A percentile compares a stretch with the other conserved stretches of the same genome.
Conservation (phyloP, 768 basidiomycete genomes). For the Termitomyces sp. region DNA sequence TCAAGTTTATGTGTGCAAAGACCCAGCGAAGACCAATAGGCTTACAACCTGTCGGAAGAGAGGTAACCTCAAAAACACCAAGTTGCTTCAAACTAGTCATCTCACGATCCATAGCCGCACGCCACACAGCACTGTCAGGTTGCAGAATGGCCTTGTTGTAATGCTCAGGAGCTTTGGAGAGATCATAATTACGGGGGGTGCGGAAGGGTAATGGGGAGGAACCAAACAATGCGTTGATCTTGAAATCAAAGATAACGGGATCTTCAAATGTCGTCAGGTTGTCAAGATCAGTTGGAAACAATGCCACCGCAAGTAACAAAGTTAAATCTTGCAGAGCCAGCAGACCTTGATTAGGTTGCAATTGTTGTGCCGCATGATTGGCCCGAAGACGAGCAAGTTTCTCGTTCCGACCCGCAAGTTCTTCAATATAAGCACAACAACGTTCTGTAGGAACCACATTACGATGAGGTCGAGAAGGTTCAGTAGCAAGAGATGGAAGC, state of each 20-base stretch:
- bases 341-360: background rate
- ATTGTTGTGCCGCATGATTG: background rate
- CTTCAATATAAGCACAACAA: too few relatives aligned
- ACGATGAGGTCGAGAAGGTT: too few relatives aligned
- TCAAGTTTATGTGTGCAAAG: background rate
- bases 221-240: background rate
- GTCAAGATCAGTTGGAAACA: background rate
- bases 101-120: background rate
- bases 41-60: too few relatives aligned
- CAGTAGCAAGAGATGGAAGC: too few relatives aligned
- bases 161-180: background rate
- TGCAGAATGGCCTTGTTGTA: background rate
- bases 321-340: background rate
- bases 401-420: background rate
- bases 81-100: background rate
- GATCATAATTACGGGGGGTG: too few relatives aligned
- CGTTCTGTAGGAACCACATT: too few relatives aligned
- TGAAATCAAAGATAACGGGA: background rate
- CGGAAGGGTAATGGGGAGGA: background rate
- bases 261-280: background rate
- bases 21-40: background rate
- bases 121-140: background rate
- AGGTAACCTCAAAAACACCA: background rate
- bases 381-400: background rate
- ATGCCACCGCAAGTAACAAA: background rate